Base-by-base conservation (phyloP, 176 grass and related monocot species). In the Melocanna baccifera region DNA sequence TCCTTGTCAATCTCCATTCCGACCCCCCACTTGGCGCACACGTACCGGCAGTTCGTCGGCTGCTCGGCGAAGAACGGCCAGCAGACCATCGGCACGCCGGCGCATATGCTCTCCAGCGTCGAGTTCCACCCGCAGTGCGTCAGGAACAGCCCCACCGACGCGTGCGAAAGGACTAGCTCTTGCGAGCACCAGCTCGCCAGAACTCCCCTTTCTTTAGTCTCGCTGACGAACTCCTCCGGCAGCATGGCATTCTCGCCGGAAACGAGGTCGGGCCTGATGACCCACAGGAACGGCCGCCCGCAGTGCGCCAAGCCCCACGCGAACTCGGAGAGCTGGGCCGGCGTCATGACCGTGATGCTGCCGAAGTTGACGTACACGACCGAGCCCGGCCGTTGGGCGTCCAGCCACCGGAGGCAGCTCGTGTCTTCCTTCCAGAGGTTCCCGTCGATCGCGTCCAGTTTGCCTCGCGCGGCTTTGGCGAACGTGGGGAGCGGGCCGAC, bases 331-430 rank as follows among this genome's bases (percentile, higher is more conserved):
- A 78, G 57, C 25, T 63, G 75, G 16, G 58, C 41, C 58, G 14
- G 11, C 57, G 76, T 63, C 85, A 94, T 91, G 20, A 94, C 82
- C 2, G 80, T 88, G 84, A 97, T 86, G 82, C 94, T 97, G 39
- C 94, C 94, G 65, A 91, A 97, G 92, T 97, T 97, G 34, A 97
- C 90, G 43, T 94, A 97, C 16, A 97, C 78, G 22, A 97, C 92
- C 0, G 87, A 94, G 45, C 61, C 77, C 0, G 88, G 36, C 34
- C 76, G 71, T 47, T 53, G 73, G 13, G 15, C 46, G 29, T 89
- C 56, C 32, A 96, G 83, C 94, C 94, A 96, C 47, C 46, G 40
- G 3, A 97, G 65, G 29, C 94, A 97, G 13, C 43, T 61, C 7
- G 78, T 3, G 73, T 96, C 91, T 68, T 96, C 94, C 61, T 87